phyloP scores from a whole-genome alignment of 495 filamentous ascomycete genomes.

The Aspergillus baeticus region DNA sequence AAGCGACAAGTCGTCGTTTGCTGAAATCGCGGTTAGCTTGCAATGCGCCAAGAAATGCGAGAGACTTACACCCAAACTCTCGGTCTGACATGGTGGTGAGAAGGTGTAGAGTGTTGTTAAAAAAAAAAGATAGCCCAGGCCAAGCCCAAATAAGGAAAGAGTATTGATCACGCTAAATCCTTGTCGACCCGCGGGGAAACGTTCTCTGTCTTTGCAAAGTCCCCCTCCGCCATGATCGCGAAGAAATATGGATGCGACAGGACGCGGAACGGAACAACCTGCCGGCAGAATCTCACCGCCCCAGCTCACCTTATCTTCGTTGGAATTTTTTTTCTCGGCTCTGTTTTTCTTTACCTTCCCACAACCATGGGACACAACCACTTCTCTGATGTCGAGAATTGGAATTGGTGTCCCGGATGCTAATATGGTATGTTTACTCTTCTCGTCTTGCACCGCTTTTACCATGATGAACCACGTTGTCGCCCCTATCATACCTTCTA shows the following conservation, averaged over 20 bases:
- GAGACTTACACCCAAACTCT: conserved; percentile 74
- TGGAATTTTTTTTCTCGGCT: conserved; percentile 25
- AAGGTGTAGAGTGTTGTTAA: neutral
- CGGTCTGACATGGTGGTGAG: conserved; percentile 76
- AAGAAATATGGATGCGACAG: conserved; percentile 18
- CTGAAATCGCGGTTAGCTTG: conserved; percentile 43
- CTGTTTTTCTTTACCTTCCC: conserved; percentile 24
- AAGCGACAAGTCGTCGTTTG: conserved; percentile 88
- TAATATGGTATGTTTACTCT: conserved; percentile 36
- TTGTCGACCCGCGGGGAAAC: neutral
- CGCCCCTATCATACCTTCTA: conserved; percentile 86
- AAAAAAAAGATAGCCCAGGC: conserved; percentile 6
- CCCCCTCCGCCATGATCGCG: conserved; percentile 5
- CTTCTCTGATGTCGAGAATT: conserved; percentile 1
- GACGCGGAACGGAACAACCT: conserved; percentile 27
- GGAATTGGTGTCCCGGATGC: conserved; percentile 11
- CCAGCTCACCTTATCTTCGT: conserved; percentile 26
- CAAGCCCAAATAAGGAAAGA: neutral
- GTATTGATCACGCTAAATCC: neutral
- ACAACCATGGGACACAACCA: conserved; percentile 7
- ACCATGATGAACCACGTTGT: conserved; percentile 84
- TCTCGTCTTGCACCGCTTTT: conserved; percentile 19
- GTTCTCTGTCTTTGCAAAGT: neutral
- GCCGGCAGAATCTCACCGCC: conserved; percentile 32
- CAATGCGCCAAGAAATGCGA: conserved; percentile 18